phyloP scores from a whole-genome alignment of 1,284 basidiomycete genomes.

The Sporisorium exsertum region DNA sequence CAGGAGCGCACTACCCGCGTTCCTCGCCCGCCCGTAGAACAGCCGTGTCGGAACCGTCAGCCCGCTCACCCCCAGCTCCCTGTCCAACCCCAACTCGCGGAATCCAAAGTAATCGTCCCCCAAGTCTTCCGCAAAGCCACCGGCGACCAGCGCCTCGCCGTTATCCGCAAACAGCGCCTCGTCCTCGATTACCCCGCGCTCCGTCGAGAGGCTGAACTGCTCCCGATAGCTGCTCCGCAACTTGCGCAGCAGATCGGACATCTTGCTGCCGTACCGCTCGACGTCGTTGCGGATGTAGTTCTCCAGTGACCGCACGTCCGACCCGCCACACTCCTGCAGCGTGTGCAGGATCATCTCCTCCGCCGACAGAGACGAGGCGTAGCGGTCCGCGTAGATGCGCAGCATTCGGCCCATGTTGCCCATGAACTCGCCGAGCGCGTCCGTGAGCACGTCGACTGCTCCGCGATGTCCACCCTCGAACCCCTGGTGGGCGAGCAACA shows the following conservation, averaged over 20 bases:
- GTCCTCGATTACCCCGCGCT: conserved; percentile 71
- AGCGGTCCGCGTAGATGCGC: conserved; percentile 83
- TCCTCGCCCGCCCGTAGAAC: conserved; percentile 75
- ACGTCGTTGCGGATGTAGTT: conserved; percentile 90
- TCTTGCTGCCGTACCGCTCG: conserved; percentile 80
- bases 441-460: conserved; percentile 83
- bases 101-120: conserved; percentile 95
- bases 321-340: conserved; percentile 85
- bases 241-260: conserved; percentile 86
- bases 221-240: conserved; percentile 84
- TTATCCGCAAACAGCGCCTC: conserved; percentile 87
- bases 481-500: conserved; percentile 62
- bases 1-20: background rate
- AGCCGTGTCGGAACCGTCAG: conserved; percentile 83
- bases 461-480: conserved; percentile 65
- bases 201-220: conserved; percentile 73
- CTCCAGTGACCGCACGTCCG: conserved; percentile 81
- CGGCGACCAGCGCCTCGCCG: conserved; percentile 79
- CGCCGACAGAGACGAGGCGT: conserved; percentile 80
- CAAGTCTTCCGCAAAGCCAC: conserved; percentile 85
- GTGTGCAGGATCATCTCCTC: conserved; percentile 95
- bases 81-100: conserved; percentile 86
- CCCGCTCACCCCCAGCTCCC: conserved; percentile 83
- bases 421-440: conserved; percentile 84
- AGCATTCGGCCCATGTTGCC: conserved; percentile 87